Percentiles rank a stretch among this genome's conserved stretches.
These are phyloP conservation scores for Planoprotostelium fungivorum DNA, from an alignment of 78 protist genomes.

Conservation along the genomic window DNA sequence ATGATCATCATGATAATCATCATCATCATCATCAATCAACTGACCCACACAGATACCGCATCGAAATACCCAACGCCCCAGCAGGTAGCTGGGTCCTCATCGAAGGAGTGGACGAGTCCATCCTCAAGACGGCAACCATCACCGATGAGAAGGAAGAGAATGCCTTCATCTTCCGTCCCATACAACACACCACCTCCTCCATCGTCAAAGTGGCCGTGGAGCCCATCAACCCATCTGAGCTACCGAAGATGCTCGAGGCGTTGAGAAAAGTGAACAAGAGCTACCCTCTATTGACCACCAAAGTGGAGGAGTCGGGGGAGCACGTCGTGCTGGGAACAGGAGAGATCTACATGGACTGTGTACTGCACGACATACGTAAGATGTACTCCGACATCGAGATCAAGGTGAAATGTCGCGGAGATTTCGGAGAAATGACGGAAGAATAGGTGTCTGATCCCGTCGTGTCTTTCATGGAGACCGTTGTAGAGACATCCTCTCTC, in stretches of 20 bases:
- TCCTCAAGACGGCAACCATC: constrained; percentile 86
- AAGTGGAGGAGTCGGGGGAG: constrained; percentile 97
- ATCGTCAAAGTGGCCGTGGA: constrained; percentile 92
- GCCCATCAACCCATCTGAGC: constrained; percentile 93
- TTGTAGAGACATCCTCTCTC: constrained; percentile 87
- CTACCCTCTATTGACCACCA: constrained; percentile 82
- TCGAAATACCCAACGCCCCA: constrained; percentile 57
- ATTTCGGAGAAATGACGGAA: not conserved
- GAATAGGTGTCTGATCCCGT: constrained; percentile 87
- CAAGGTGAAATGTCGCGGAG: constrained; percentile 61
- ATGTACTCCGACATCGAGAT: constrained; percentile 85
- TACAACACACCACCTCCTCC: constrained; percentile 56
- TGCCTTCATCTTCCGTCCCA: constrained; percentile 58
- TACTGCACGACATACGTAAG: constrained; percentile 91
- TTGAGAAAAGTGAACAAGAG: constrained; percentile 87
- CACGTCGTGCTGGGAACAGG: constrained; percentile 96
- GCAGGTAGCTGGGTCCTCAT: constrained; percentile 94
- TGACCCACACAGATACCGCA: constrained; percentile 53
- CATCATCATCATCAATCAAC: not conserved
- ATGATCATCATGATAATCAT: not conserved
- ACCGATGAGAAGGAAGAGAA: not conserved
- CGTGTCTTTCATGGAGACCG: constrained; percentile 92
- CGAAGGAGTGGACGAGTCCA: constrained; percentile 88
- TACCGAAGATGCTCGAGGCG: constrained; percentile 97
- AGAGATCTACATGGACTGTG: constrained; percentile 95